Evolutionary conservation across 2,329 filamentous ascomycete genomes (phyloP), one percentile per base, ranked within the genome.

Genomic region (Colletotrichum filicis): DNA sequence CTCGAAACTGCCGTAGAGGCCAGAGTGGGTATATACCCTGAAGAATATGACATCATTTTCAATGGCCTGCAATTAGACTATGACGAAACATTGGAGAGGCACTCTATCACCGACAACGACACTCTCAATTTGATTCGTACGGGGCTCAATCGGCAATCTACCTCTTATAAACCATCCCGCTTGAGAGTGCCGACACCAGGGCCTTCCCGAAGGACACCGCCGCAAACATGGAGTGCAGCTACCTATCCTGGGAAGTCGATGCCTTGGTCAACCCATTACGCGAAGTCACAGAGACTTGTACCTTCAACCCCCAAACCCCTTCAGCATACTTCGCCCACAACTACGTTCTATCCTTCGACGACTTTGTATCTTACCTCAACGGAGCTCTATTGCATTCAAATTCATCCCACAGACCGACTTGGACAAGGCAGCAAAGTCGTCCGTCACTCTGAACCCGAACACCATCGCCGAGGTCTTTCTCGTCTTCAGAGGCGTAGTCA

Each of bases 181-280:
- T 26, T 26, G 26, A 26, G 26, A 26, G 26, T 26, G 26, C 26
- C 26, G 26, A 4, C 26, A 0, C 26, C 26, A 26, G 26, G 26
- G 26, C 26, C 26, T 1, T 26, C 1, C 1, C 1, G 26, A 22
- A 26, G 19, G n/a, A 62, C 49, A 5, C 11, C 1, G 52, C 11
- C 11, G 56, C 63, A 1, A 26, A 19, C 3, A n/a, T 59, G 1
- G 7, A 60, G 2, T 58, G 65, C 16, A 58, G 60, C 28, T 69
- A 63, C n/a, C 58, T 74, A 6, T 72, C 55, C 26, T 71, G 71
- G 71, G 74, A 74, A 16, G 67, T 60, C 2, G 30, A 14, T 3
- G n/a, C 64, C 14, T 8, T 37, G 4, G 24, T n/a, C 14, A 6
- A 63, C 12, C 24, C 4, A 19, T 30, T 22, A 4, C 16, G 28